Evolutionary conservation across 1,284 basidiomycete species (phyloP).

Genomic region (Athelia psychrophila): DNA sequence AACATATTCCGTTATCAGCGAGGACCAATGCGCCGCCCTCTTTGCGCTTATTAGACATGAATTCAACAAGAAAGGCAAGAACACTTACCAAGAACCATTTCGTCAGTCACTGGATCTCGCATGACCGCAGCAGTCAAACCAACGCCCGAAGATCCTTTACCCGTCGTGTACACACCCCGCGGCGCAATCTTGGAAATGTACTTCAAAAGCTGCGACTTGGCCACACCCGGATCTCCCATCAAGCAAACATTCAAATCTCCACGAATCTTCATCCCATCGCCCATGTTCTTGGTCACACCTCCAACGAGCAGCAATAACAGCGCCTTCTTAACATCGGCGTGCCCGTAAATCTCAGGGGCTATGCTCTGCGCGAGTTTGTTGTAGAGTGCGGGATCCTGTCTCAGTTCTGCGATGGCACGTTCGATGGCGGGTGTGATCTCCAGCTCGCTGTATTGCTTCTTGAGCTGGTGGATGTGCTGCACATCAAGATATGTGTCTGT

Average conservation of each 20-base stretch:
- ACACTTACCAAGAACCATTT: slow-evolving; percentile 93
- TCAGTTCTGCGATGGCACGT: slow-evolving; percentile 68
- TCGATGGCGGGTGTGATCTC: slow-evolving; percentile 87
- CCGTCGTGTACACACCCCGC: slow-evolving; percentile 96
- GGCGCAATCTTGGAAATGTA: slow-evolving; percentile 99
- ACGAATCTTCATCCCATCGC: slow-evolving; percentile 98
- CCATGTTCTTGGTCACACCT: slow-evolving; percentile 92
- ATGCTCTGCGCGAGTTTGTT: slow-evolving; percentile 84
- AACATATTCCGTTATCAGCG: slow-evolving; percentile 99
- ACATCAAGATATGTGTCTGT: slow-evolving; percentile 97
- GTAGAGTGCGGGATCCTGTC: slow-evolving; percentile 80
- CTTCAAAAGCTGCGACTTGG: slow-evolving; percentile 97
- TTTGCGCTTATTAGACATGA: slow-evolving; percentile 29
- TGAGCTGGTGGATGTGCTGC: slow-evolving; percentile 90
- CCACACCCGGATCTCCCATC: slow-evolving; percentile 99
- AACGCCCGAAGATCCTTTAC: slow-evolving; percentile 96
- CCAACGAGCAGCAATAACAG: slow-evolving; percentile 93
- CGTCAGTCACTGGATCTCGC: slow-evolving; percentile 98
- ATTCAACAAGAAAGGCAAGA: slow-evolving; percentile 6
- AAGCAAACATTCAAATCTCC: slow-evolving; percentile 98
- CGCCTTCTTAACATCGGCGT: slow-evolving; percentile 97
- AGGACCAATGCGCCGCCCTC: slow-evolving; percentile 98
- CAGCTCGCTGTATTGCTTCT: slow-evolving; percentile 97
- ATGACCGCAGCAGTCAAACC: slow-evolving; percentile 99
- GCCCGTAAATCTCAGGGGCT: slow-evolving; percentile 98